Base-by-base conservation (phyloP, 148 eudicot species). In the Rhododendron kiyosumense region DNA sequence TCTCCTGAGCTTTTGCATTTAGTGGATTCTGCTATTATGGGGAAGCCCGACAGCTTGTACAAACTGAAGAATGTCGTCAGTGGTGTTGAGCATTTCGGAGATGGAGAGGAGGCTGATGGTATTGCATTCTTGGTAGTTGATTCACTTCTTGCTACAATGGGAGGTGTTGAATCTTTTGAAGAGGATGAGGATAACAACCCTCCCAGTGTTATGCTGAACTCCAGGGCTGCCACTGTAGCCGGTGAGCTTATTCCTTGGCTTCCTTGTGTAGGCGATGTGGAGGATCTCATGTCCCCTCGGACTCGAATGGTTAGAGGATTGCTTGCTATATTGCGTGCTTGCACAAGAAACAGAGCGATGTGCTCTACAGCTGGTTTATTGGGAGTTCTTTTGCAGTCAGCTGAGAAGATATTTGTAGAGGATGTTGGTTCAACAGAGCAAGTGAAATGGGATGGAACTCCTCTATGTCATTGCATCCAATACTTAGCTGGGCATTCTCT, bases 11-110 rank as follows among this genome's bases (percentile, higher is more conserved):
- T 97, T 79, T 87, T 97, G 88, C 99, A 97, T 89, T 89, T 97
- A 84, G 96, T 97, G 85, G 99, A 97, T 88, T 95, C 99, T 84
- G 98, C 98, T 88, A 97, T 97, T 59, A 97, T 94, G 99, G 99
- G 99, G 49, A 97, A 97, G 90, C 91, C 98, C 13, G 98, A 97
- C 88, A 94, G 99, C 88, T 89, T 97, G 92, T 96, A 91, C 80
- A 94, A 92, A 78, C 92, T 97, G 88, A 97, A 92, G 87, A 93
- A 94, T 86, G 88, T 94, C 79, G 98, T 97, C 82, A 93, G 92
- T 83, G 98, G 98, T 84, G 89, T 88, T 82, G 93, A 93, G 90
- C 86, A 88, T 67, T 97, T 95, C 88, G 96, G 90, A 65, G 67
- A 88, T 87, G 98, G 90, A 81, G 94, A 92, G 79, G 95, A 93